A percentile compares a stretch with the other conserved stretches of the same genome.
Conservation (phyloP, 441 rosid genomes). For the Pelargonium australe region DNA sequence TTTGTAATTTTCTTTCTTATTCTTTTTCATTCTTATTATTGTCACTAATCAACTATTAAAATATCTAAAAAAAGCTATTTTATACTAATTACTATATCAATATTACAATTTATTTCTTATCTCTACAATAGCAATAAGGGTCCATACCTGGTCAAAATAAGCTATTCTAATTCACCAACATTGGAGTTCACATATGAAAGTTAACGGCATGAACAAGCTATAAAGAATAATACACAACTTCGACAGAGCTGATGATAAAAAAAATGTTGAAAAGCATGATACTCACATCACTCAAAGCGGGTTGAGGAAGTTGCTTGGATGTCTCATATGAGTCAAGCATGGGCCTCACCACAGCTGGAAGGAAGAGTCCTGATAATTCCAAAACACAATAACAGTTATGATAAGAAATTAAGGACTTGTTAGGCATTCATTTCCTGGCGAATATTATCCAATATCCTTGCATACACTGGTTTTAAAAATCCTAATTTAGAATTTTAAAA, state of each 20-base stretch:
- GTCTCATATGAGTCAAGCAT: constrained; percentile 78
- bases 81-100: too few relatives aligned
- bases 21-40: too few relatives aligned
- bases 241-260: neutral
- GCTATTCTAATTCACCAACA: neutral
- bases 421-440: neutral
- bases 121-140: neutral
- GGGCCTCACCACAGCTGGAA: constrained; percentile 95
- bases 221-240: neutral
- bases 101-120: too few relatives aligned
- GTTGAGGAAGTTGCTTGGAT: constrained; percentile 69
- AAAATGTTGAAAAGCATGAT: neutral
- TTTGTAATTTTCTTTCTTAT: too few relatives aligned
- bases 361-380: constrained; percentile 59
- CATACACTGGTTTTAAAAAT: neutral
- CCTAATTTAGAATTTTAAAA: neutral
- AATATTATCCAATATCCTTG: neutral
- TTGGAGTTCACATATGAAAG: neutral
- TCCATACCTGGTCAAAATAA: neutral
- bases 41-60: too few relatives aligned
- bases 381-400: constrained; percentile 10
- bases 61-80: too few relatives aligned
- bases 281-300: constrained; percentile 72
- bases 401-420: neutral
- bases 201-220: neutral